These are phyloP conservation scores for Byssothecium circinans DNA, from an alignment of 2,329 filamentous ascomycete species.

Conservation along the genomic window DNA sequence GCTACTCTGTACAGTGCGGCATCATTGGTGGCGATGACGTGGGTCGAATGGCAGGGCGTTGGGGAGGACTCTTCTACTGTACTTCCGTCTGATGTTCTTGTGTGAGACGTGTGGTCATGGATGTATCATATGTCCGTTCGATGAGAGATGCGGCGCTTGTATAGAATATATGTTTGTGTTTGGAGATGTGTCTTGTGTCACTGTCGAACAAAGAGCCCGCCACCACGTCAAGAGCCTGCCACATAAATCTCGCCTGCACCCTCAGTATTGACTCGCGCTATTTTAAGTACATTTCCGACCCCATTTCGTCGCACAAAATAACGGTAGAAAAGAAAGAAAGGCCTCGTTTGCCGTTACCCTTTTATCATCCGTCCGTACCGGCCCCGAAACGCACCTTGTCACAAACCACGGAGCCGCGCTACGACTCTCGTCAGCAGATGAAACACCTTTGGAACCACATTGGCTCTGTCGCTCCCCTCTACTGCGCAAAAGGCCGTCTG, in stretches of 20 bases:
- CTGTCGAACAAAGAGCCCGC: not conserved
- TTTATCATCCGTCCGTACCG: not conserved
- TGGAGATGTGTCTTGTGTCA: not conserved
- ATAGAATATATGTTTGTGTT: constrained; percentile 10
- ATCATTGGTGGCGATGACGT: not conserved
- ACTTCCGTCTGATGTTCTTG: constrained; percentile 2
- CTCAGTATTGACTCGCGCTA: too few relatives aligned
- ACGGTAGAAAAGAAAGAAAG: not conserved
- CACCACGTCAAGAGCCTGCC: too few relatives aligned
- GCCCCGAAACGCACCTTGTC: not conserved
- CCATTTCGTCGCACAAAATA: too few relatives aligned
- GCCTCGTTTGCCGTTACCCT: not conserved
- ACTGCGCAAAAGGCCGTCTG: not conserved
- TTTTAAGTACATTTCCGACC: too few relatives aligned
- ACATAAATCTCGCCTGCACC: too few relatives aligned
- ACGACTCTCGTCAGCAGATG: not conserved
- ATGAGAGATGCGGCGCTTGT: constrained; percentile 11
- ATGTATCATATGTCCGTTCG: constrained; percentile 18
- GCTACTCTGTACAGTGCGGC: constrained; percentile 1
- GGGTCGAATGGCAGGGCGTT: constrained; percentile 22
- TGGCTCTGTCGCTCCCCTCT: not conserved
- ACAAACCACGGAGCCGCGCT: not conserved
- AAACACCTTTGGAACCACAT: not conserved
- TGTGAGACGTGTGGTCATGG: constrained; percentile 6
- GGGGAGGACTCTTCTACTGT: constrained; percentile 17